These are phyloP conservation scores for Candida ulmi DNA, from an alignment of 805 yeast genomes.

Conservation along the genomic window DNA sequence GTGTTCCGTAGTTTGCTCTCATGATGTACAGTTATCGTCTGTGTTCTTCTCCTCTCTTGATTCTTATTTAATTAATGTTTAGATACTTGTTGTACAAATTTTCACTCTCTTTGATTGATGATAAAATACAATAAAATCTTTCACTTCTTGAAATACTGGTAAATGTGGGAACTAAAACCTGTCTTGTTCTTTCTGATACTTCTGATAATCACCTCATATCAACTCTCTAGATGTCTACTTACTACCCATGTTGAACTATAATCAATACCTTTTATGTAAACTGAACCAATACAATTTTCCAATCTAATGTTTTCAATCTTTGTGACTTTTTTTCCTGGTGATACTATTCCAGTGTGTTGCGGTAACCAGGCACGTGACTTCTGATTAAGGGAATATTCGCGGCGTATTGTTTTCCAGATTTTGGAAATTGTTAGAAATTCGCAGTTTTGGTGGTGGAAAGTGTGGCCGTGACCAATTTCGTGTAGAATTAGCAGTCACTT, in stretches of 20 bases:
- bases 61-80: no score
- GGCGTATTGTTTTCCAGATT: not conserved
- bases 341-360: not conserved
- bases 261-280: constrained; percentile 8
- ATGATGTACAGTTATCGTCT: no score
- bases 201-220: no score
- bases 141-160: not conserved
- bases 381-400: not conserved
- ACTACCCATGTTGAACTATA: constrained; percentile 66
- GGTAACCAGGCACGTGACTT: not conserved
- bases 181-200: no score
- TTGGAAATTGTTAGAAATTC: not conserved
- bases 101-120: no score
- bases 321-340: not conserved
- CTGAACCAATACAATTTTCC: constrained; percentile 1
- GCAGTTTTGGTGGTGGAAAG: not conserved
- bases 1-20: no score
- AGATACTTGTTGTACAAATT: no score
- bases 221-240: constrained; percentile 37
- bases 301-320: constrained; percentile 4
- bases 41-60: no score
- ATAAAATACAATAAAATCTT: not conserved
- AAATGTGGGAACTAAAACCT: no score
- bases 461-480: not conserved
- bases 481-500: no score